Conservation (phyloP, 306 rosid species). For the Morella rubra region DNA sequence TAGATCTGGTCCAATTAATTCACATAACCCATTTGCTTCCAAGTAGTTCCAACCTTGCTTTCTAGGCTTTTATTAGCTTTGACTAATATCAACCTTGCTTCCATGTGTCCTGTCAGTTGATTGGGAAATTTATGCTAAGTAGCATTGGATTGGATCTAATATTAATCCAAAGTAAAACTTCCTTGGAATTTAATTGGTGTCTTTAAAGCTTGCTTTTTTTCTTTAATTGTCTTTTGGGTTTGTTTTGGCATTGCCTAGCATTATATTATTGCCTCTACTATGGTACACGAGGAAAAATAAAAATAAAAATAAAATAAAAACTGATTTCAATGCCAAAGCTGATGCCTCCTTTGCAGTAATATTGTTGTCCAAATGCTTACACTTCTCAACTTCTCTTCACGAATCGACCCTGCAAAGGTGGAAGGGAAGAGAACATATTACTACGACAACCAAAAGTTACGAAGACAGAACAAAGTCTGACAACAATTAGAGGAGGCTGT, state of each 20-base stretch:
- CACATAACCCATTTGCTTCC: no score
- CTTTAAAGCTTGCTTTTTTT: neutral
- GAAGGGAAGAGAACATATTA: neutral
- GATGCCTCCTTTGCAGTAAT: constrained; percentile 10
- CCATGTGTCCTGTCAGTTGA: neutral
- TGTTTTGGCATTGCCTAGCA: neutral
- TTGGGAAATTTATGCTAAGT: neutral
- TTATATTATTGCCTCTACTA: neutral
- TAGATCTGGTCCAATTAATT: no score
- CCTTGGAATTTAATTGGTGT: neutral
- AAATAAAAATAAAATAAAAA: neutral
- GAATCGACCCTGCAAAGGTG: constrained; percentile 75
- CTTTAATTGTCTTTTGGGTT: neutral
- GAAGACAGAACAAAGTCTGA: neutral
- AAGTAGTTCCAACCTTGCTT: no score
- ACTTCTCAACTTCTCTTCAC: constrained; percentile 69
- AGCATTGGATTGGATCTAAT: neutral
- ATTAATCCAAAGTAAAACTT: neutral
- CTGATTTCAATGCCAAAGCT: constrained; percentile 18
- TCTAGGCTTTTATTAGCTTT: no score
- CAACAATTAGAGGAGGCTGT: neutral
- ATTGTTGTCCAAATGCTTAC: constrained; percentile 17
- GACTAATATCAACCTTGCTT: no score
- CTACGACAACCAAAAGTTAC: neutral
- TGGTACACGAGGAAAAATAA: neutral